These are phyloP conservation scores for Podaxis sp. DNA, from an alignment of 768 basidiomycete species.

Conservation along the genomic window DNA sequence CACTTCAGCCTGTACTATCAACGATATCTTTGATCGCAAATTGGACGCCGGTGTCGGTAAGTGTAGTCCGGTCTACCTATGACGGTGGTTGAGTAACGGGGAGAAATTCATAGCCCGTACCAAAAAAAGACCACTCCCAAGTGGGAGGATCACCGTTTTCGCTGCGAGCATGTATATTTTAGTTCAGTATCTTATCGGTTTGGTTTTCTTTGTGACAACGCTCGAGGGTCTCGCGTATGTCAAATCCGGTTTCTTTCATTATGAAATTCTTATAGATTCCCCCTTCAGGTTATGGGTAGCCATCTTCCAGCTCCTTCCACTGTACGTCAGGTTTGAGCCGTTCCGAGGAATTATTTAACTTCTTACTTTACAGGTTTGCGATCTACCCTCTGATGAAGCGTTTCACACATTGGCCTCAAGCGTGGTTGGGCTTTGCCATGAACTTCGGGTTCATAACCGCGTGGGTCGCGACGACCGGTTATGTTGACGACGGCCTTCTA, in stretches of 20 bases:
- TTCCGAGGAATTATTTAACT: neutral
- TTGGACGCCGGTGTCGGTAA: conserved; percentile 54
- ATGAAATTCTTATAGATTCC: conserved; percentile 18
- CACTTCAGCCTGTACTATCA: conserved; percentile 53
- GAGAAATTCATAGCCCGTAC: conserved; percentile 40
- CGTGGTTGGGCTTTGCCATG: conserved; percentile 61
- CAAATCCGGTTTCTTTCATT: neutral
- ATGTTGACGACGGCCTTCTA: conserved; percentile 32
- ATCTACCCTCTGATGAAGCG: conserved; percentile 58
- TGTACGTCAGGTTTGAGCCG: conserved; percentile 30
- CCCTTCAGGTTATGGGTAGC: conserved; percentile 38
- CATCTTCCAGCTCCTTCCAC: conserved; percentile 44
- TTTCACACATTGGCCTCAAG: conserved; percentile 60
- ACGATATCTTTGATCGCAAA: conserved; percentile 54
- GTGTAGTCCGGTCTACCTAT: conserved; percentile 17
- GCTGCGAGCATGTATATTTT: conserved; percentile 40
- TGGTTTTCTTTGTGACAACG: conserved; percentile 37
- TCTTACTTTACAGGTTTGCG: conserved; percentile 31
- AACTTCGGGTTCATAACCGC: conserved; percentile 53
- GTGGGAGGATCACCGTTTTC: conserved; percentile 45
- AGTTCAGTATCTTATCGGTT: conserved; percentile 40
- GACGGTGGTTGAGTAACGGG: neutral
- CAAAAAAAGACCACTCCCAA: conserved; percentile 45
- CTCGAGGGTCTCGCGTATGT: conserved; percentile 35
- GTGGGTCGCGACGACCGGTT: conserved; percentile 42